Evolutionary conservation across 768 basidiomycete species (phyloP).

Genomic region (Termitomyces sp.): DNA sequence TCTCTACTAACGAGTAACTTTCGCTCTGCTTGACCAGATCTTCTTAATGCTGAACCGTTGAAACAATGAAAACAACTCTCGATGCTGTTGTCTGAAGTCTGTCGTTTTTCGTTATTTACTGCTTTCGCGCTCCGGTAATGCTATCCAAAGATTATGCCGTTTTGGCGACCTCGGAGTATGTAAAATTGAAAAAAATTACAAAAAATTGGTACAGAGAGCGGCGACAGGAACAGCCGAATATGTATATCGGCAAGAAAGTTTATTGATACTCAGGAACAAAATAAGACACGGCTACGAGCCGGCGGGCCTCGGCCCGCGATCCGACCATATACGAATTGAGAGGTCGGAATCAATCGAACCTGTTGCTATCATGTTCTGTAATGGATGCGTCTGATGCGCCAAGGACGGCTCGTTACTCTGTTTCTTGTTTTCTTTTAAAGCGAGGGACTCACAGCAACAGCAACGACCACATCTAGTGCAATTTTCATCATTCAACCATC

Average conservation of each 20-base stretch:
- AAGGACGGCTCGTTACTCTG: conserved; percentile 7
- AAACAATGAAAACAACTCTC: conserved; percentile 11
- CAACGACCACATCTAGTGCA: conserved; percentile 65
- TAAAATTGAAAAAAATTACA: conserved; percentile 4
- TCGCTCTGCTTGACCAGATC: conserved; percentile 12
- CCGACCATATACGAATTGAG: conserved; percentile 79
- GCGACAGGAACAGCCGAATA: background rate
- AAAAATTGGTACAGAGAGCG: background rate
- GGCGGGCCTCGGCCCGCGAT: conserved; percentile 31
- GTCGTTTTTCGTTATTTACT: conserved; percentile 2
- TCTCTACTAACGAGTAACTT: background rate
- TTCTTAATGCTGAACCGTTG: conserved; percentile 23
- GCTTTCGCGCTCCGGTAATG: conserved; percentile 2
- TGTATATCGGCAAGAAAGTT: background rate
- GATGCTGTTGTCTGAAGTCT: background rate
- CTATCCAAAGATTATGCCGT: conserved; percentile 2
- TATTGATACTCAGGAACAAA: background rate
- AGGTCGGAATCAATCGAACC: conserved; percentile 84
- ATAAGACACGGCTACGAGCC: background rate
- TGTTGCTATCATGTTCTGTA: conserved; percentile 82
- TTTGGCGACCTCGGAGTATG: background rate
- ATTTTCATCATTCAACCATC: background rate
- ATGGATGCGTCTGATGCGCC: conserved; percentile 67
- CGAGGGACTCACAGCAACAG: conserved; percentile 55
- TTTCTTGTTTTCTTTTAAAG: background rate